These are phyloP conservation scores for Colletotrichum somersetense DNA, from an alignment of 2,329 filamentous ascomycete species.

Conservation along the genomic window DNA sequence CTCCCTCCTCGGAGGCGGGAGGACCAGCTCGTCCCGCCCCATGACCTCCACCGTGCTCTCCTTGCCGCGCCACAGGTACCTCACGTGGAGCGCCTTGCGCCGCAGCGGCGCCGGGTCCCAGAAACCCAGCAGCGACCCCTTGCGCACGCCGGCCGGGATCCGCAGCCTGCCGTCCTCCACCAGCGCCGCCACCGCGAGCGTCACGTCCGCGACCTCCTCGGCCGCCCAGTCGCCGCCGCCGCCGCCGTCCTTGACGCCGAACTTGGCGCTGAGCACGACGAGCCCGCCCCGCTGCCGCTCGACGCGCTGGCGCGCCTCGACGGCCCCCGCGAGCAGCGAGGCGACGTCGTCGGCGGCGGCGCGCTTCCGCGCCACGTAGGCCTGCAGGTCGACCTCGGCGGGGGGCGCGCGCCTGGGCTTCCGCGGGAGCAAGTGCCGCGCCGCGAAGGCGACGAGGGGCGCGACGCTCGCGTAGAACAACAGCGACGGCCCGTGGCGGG, in stretches of 20 bases:
- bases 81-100: slow-evolving; percentile 60
- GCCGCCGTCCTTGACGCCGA: slow-evolving; percentile 53
- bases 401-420: slow-evolving; percentile 20
- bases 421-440: slow-evolving; percentile 50
- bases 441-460: slow-evolving; percentile 57
- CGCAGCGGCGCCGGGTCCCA: slow-evolving; percentile 62
- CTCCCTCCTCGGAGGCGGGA: slow-evolving; percentile 34
- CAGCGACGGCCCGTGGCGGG: slow-evolving; percentile 47
- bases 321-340: slow-evolving; percentile 56
- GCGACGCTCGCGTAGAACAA: slow-evolving; percentile 56
- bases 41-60: slow-evolving; percentile 53
- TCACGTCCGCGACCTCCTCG: slow-evolving; percentile 64
- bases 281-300: slow-evolving; percentile 56
- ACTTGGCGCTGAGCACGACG: slow-evolving; percentile 64
- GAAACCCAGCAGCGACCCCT: slow-evolving; percentile 62
- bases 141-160: slow-evolving; percentile 57
- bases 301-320: slow-evolving; percentile 54
- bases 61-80: slow-evolving; percentile 56
- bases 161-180: slow-evolving; percentile 54
- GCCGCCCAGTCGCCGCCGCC: slow-evolving; percentile 47
- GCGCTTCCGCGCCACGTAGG: slow-evolving; percentile 51
- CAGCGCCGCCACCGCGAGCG: slow-evolving; percentile 60
- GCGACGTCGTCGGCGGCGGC: slow-evolving; percentile 61
- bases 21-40: slow-evolving; percentile 51
- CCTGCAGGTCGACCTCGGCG: slow-evolving; percentile 38